A percentile compares a stretch with the other conserved stretches of the same genome.
phyloP scores from a whole-genome alignment of 2,329 filamentous ascomycete species.

The Fusarium algeriense region DNA sequence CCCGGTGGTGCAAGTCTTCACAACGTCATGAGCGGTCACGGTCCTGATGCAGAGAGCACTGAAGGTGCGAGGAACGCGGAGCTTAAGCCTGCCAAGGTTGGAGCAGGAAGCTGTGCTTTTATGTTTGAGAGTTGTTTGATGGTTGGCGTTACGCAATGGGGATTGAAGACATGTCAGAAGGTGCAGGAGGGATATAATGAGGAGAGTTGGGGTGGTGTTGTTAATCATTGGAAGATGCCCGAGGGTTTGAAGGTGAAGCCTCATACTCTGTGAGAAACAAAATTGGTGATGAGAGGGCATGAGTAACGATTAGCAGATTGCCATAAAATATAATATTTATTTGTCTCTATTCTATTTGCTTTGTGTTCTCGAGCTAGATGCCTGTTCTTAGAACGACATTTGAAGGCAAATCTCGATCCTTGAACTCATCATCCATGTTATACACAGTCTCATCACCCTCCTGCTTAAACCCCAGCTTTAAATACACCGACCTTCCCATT shows the following conservation, averaged over 20 bases:
- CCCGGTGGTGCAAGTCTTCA: slow-evolving; percentile 73
- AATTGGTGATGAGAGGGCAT: background rate
- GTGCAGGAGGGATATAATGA: slow-evolving; percentile 78
- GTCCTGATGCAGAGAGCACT: slow-evolving; percentile 68
- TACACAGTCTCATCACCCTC: slow-evolving; percentile 59
- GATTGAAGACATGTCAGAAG: slow-evolving; percentile 68
- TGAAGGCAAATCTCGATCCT: slow-evolving; percentile 52
- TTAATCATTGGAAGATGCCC: slow-evolving; percentile 69
- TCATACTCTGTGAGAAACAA: slow-evolving; percentile 33
- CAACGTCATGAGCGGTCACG: slow-evolving; percentile 78
- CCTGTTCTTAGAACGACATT: slow-evolving; percentile 63
- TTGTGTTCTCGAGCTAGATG: background rate
- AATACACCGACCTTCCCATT: slow-evolving; percentile 62
- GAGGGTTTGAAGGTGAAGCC: slow-evolving; percentile 50
- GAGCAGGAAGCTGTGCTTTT: slow-evolving; percentile 72
- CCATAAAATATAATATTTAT: background rate
- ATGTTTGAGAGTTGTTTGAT: slow-evolving; percentile 79
- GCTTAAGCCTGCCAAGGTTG: slow-evolving; percentile 68
- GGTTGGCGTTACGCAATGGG: slow-evolving; percentile 80
- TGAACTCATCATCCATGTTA: slow-evolving; percentile 58
- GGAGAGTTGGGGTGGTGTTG: slow-evolving; percentile 82
- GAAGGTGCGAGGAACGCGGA: slow-evolving; percentile 68
- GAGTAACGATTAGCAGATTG: background rate
- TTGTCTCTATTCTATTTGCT: background rate
- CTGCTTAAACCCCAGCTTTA: slow-evolving; percentile 59